Evolutionary conservation across 768 basidiomycete genomes (phyloP).

Genomic region (Goffeauzyma gilvescens): DNA sequence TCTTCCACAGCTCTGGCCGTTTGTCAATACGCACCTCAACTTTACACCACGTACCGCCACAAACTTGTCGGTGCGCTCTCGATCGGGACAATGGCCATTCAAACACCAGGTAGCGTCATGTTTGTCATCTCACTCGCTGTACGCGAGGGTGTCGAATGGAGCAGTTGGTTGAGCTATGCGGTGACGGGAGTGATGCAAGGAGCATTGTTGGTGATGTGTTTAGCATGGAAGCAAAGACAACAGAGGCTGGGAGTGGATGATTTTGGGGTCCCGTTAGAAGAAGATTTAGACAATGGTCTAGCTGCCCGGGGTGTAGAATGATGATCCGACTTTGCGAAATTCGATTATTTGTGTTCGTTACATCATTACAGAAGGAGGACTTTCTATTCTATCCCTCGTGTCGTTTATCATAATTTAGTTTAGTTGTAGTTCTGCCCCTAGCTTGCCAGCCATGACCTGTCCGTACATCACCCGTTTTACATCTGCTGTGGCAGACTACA

Average conservation of each 20-base stretch:
- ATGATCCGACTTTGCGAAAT: too few relatives aligned
- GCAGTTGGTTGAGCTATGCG: conserved; percentile 32
- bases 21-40: conserved; percentile 74
- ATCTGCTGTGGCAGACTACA: too few relatives aligned
- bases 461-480: too few relatives aligned
- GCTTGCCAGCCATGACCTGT: too few relatives aligned
- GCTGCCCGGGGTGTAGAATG: too few relatives aligned
- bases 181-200: conserved; percentile 64
- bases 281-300: too few relatives aligned
- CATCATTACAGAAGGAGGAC: too few relatives aligned
- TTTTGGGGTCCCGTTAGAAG: conserved; percentile 50
- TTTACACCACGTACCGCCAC: conserved; percentile 54
- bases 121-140: conserved; percentile 47
- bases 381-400: too few relatives aligned
- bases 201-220: conserved; percentile 55
- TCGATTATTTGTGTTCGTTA: too few relatives aligned
- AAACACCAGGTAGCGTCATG: conserved; percentile 70
- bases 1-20: conserved; percentile 57
- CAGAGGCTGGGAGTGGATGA: conserved; percentile 59
- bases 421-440: too few relatives aligned
- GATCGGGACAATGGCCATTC: conserved; percentile 88
- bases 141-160: conserved; percentile 32
- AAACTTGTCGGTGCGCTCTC: conserved; percentile 81
- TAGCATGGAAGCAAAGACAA: conserved; percentile 68
- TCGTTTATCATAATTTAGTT: too few relatives aligned